phyloP scores from a whole-genome alignment of 805 yeast genomes.

The Helenozyma baotianmanensis region DNA sequence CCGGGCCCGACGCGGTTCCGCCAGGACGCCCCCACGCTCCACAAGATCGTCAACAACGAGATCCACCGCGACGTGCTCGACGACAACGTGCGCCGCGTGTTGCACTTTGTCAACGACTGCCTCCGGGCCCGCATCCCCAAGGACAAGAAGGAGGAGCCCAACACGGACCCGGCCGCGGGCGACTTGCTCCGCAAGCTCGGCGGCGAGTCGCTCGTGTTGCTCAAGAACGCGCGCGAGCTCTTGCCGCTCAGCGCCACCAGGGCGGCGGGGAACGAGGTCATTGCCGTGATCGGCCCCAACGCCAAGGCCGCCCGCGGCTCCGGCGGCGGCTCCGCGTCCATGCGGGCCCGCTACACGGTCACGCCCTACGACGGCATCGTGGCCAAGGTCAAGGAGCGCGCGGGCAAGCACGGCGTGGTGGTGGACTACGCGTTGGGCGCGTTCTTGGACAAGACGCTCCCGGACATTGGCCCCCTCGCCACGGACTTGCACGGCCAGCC shows the following conservation, averaged over 20 bases:
- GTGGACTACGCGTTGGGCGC: conserved; percentile 31
- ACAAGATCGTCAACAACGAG: conserved; percentile 39
- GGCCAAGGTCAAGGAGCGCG: conserved; percentile 17
- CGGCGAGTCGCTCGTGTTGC: conserved; percentile 49
- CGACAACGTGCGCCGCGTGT: conserved; percentile 44
- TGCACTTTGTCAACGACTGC: conserved; percentile 44
- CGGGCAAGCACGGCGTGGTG: conserved; percentile 16
- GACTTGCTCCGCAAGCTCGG: conserved; percentile 10
- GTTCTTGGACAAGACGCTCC: conserved; percentile 24
- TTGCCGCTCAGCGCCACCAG: conserved; percentile 38
- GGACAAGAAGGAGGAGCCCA: conserved; percentile 26
- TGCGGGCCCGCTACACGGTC: conserved; percentile 46
- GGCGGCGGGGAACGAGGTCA: conserved; percentile 26
- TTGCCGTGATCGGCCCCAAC: conserved; percentile 59
- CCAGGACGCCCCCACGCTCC: conserved; percentile 36
- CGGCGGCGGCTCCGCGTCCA: conserved; percentile 66
- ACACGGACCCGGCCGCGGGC: conserved; percentile 12
- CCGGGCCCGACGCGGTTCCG: conserved; percentile 57
- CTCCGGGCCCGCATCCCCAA: conserved; percentile 36
- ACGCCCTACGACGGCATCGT: conserved; percentile 47
- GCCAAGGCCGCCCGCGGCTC: conserved; percentile 46
- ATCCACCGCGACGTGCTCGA: conserved; percentile 40
- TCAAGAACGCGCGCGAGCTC: conserved; percentile 47
- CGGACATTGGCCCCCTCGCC: conserved; percentile 25
- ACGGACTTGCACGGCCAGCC: conserved; percentile 18